phyloP scores from a whole-genome alignment of 2,329 filamentous ascomycete species.

The Coniosporium tulheliwenetii region DNA sequence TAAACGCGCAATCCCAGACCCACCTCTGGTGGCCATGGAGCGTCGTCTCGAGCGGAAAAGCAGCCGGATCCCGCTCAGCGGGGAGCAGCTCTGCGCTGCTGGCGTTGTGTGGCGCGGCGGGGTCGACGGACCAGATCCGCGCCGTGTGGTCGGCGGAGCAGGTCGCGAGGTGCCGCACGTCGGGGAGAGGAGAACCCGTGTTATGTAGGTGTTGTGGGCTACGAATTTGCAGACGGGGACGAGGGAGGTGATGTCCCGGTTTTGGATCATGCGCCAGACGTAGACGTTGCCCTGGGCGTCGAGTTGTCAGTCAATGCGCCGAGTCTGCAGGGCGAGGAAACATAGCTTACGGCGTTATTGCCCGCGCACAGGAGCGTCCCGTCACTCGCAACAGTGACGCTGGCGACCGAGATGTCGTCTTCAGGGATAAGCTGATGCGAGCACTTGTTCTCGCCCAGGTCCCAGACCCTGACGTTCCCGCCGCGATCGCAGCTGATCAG shows the following conservation, averaged over 20 bases:
- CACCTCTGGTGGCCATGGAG: slow-evolving; percentile 83
- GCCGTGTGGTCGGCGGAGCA: slow-evolving; percentile 90
- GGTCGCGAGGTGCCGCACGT: slow-evolving; percentile 86
- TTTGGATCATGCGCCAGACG: slow-evolving; percentile 86
- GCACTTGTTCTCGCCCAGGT: slow-evolving; percentile 91
- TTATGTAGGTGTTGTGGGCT: slow-evolving; percentile 86
- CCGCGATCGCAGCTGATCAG: slow-evolving; percentile 91
- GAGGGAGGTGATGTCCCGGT: slow-evolving; percentile 66
- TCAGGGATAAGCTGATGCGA: slow-evolving; percentile 92
- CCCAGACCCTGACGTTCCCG: slow-evolving; percentile 90
- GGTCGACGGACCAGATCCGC: slow-evolving; percentile 89
- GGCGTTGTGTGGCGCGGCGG: slow-evolving; percentile 16
- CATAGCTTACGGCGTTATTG: slow-evolving; percentile 55
- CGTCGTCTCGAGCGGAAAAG: slow-evolving; percentile 70
- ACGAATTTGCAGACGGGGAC: slow-evolving; percentile 78
- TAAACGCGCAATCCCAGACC: slow-evolving; percentile 97
- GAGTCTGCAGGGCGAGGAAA: background rate
- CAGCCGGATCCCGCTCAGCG: slow-evolving; percentile 27
- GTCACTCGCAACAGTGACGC: slow-evolving; percentile 90
- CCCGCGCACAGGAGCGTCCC: slow-evolving; percentile 85
- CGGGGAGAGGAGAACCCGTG: slow-evolving; percentile 76
- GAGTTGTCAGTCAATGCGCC: background rate
- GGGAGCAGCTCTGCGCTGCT: slow-evolving; percentile 15
- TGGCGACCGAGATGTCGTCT: slow-evolving; percentile 84
- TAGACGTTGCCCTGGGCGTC: slow-evolving; percentile 72